Percentiles rank a stretch among this genome's conserved stretches.
Conservation (phyloP, 306 rosid genomes). For the Sicyos edulis region DNA sequence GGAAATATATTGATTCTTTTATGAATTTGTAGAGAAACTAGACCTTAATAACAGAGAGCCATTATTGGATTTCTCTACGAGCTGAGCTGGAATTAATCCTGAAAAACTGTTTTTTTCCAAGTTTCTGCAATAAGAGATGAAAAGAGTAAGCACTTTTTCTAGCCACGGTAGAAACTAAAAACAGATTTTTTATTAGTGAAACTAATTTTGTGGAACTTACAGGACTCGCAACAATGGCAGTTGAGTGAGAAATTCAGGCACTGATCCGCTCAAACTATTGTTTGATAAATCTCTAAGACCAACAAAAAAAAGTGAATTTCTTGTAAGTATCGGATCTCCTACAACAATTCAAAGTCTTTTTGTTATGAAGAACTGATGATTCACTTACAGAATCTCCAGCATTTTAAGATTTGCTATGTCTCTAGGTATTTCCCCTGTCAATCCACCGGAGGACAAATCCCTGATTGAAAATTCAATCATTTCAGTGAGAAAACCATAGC, state of each 20-base stretch:
- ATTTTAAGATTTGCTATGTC: constrained; percentile 28
- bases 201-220: constrained; percentile 29
- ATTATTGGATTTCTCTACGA: constrained; percentile 24
- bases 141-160: background rate
- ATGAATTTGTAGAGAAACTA: constrained; percentile 5
- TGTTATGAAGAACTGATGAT: background rate
- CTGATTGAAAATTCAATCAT: constrained; percentile 25
- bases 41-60: constrained; percentile 38
- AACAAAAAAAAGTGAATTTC: background rate
- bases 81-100: constrained; percentile 31
- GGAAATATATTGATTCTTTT: background rate
- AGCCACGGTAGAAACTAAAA: background rate
- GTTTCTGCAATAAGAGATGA: constrained; percentile 21
- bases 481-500: background rate
- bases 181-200: background rate
- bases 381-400: constrained; percentile 33
- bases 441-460: constrained; percentile 36
- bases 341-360: background rate
- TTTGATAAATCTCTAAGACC: constrained; percentile 42
- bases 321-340: background rate
- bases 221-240: constrained; percentile 28
- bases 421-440: constrained; percentile 29
- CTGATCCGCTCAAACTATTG: constrained; percentile 33
- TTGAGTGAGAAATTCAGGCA: constrained; percentile 40
- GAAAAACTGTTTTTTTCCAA: constrained; percentile 35